Conservation (phyloP, 2,329 filamentous ascomycete species). For the Monilinia polystroma region DNA sequence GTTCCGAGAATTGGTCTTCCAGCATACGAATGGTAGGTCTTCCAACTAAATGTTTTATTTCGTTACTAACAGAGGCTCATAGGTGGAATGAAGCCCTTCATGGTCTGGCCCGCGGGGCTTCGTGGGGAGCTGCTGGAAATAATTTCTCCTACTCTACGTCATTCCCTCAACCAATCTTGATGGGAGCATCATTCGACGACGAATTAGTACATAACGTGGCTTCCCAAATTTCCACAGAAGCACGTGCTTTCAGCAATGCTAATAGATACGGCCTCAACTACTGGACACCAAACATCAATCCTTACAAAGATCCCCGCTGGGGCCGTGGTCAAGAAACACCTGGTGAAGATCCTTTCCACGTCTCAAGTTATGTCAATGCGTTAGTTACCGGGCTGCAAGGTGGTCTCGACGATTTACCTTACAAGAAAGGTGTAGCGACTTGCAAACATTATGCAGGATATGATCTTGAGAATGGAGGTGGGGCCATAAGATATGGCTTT, state of each 20-base stretch:
- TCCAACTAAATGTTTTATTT: neutral
- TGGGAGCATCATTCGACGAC: slow-evolving; percentile 64
- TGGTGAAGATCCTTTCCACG: slow-evolving; percentile 54
- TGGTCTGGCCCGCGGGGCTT: slow-evolving; percentile 56
- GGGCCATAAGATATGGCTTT: slow-evolving; percentile 50
- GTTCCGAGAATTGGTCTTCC: slow-evolving; percentile 31
- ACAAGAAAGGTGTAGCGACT: slow-evolving; percentile 52
- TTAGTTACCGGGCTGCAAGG: slow-evolving; percentile 56
- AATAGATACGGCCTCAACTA: slow-evolving; percentile 56
- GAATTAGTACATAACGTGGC: slow-evolving; percentile 58
- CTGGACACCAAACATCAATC: slow-evolving; percentile 68
- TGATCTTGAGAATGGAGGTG: slow-evolving; percentile 50
- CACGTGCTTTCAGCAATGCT: slow-evolving; percentile 63
- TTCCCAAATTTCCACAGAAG: slow-evolving; percentile 56
- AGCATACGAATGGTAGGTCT: slow-evolving; percentile 52
- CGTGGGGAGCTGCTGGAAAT: slow-evolving; percentile 51
- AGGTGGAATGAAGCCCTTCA: slow-evolving; percentile 61
- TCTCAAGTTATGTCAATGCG: slow-evolving; percentile 52
- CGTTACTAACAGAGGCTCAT: neutral
- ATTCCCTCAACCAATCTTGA: slow-evolving; percentile 63
- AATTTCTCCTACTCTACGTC: slow-evolving; percentile 59
- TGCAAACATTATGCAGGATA: slow-evolving; percentile 62
- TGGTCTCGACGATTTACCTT: slow-evolving; percentile 41
- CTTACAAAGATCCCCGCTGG: slow-evolving; percentile 63
- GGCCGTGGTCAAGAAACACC: slow-evolving; percentile 61